Evolutionary conservation across 2,329 filamentous ascomycete genomes (phyloP), one percentile per base, ranked within the genome.

Genomic region (Iodosphaeria phyllophila): DNA sequence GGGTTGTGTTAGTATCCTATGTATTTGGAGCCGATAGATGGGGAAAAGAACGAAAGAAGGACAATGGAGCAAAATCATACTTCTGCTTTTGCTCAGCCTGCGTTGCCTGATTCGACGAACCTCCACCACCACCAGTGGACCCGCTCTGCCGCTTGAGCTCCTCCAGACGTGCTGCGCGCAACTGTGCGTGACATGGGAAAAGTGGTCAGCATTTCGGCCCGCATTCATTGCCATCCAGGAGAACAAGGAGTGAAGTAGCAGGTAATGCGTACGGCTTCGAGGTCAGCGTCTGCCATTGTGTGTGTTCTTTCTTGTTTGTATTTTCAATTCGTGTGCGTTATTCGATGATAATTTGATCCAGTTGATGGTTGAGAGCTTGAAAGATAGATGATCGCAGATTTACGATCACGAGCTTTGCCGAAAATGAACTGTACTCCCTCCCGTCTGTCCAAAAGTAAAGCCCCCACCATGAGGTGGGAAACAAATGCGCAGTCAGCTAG

Each of bases 141-240:
- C 59, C 62, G 34, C 63, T 54, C 51, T 77, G 60, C 40, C 83
- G 65, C 52, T 91, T 89, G 37, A 95, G 74, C 57, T 98, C 84
- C 52, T 86, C 79, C 27, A 93, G 73, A 33, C 89, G 82, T 42
- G 86, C 86, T 51, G 80, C 77, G 47, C 86, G 65, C 46, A 95
- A 93, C 76, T 92, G 16, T 18, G 20, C 18, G 27, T 18, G 16
- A 13, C 24, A 17, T 22, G 14, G 18, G 26, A 8, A 38, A 16
- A 35, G 27, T 18, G 26, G 24, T 23, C 23, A 22, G 7, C 23
- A 22, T 25, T 20, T 15, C 11, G 8, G 11, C 8, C 11, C 18
- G 18, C 18, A 8, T 8, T 19, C 8, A 19, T n/a, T 19, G 18
- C 18, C 8, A 17, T 12, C 15, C 4, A 8, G n/a, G 4, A 6